phyloP scores from a whole-genome alignment of 2,329 filamentous ascomycete genomes.

The Chrysoporthe puriensis region DNA sequence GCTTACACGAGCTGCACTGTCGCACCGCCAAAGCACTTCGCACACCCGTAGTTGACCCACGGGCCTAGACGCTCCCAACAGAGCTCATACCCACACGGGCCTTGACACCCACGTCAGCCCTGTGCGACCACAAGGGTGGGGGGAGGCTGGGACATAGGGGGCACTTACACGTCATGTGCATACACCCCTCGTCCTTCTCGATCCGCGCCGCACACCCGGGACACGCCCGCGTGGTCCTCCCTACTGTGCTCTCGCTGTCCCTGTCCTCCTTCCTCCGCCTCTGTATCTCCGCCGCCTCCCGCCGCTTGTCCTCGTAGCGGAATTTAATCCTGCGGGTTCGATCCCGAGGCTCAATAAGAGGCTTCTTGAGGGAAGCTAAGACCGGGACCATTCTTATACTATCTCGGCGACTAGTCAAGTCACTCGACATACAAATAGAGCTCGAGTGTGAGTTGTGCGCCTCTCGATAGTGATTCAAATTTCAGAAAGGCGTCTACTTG shows the following conservation, averaged over 20 bases:
- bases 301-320: slow-evolving; percentile 9
- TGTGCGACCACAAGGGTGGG: too few relatives aligned
- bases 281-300: slow-evolving; percentile 9
- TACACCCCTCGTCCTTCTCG: slow-evolving; percentile 31
- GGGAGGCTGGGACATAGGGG: too few relatives aligned
- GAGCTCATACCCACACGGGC: slow-evolving; percentile 27
- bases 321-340: too few relatives aligned
- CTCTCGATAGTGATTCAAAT: too few relatives aligned
- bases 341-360: too few relatives aligned
- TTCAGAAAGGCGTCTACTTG: too few relatives aligned
- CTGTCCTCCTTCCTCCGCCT: slow-evolving; percentile 25
- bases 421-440: too few relatives aligned
- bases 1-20: slow-evolving; percentile 1
- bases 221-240: slow-evolving; percentile 29
- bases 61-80: slow-evolving; percentile 29
- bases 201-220: slow-evolving; percentile 29
- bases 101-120: background rate
- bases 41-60: slow-evolving; percentile 14
- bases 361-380: background rate
- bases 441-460: too few relatives aligned
- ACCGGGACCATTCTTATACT: background rate
- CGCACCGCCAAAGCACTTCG: slow-evolving; percentile 18
- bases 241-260: slow-evolving; percentile 22
- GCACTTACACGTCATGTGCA: slow-evolving; percentile 32
- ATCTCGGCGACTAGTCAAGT: too few relatives aligned